A percentile compares a stretch with the other conserved stretches of the same genome.
These are phyloP conservation scores for Ceratocystis lukuohia DNA, from an alignment of 2,329 filamentous ascomycete species.

Conservation along the genomic window DNA sequence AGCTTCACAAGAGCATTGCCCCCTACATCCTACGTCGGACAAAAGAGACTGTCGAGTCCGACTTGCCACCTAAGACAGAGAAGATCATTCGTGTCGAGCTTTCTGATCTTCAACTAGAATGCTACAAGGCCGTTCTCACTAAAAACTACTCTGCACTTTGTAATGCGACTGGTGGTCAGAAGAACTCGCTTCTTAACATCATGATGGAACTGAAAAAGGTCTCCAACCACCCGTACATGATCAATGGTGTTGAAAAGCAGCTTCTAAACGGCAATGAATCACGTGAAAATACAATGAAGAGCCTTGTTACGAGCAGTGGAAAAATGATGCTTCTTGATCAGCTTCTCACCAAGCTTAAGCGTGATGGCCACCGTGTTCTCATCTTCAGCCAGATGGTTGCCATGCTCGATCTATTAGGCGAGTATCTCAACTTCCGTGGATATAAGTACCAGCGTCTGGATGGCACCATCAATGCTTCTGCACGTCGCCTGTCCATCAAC, in stretches of 20 bases:
- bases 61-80: constrained; percentile 90
- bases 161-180: constrained; percentile 77
- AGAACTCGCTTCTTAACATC: constrained; percentile 90
- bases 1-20: constrained; percentile 74
- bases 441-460: constrained; percentile 92
- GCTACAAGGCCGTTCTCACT: constrained; percentile 97
- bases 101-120: constrained; percentile 90
- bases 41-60: constrained; percentile 94
- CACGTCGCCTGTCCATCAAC: constrained; percentile 86
- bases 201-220: constrained; percentile 99
- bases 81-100: constrained; percentile 98
- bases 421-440: constrained; percentile 85
- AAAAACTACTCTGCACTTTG: constrained; percentile 92
- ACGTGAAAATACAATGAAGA: constrained; percentile 82
- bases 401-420: constrained; percentile 90
- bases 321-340: constrained; percentile 99
- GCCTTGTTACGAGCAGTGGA: constrained; percentile 88
- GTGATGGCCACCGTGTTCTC: constrained; percentile 84
- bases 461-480: constrained; percentile 79
- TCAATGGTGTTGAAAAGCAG: constrained; percentile 81
- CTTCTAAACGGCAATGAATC: constrained; percentile 67
- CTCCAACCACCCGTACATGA: constrained; percentile 98
- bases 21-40: constrained; percentile 92
- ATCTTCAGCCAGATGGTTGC: constrained; percentile 99
- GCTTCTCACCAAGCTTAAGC: constrained; percentile 83